Conservation (phyloP, 805 yeast species). For the Schwanniomyces polymorphus region DNA sequence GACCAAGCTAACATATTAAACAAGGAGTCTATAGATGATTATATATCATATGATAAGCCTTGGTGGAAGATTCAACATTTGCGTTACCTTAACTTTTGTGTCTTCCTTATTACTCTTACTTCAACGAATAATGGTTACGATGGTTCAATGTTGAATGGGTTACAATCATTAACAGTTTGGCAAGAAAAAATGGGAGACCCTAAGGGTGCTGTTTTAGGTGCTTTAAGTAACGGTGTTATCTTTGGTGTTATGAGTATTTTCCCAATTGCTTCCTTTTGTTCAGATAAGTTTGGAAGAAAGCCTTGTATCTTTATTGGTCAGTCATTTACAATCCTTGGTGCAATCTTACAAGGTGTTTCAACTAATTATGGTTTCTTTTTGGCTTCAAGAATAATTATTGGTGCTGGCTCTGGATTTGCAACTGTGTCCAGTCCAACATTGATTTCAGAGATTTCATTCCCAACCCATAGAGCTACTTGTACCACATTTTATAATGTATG, state of each 20-base stretch:
- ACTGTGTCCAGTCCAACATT: slow-evolving; percentile 46
- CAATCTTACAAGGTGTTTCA: slow-evolving; percentile 39
- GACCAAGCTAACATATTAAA: background rate
- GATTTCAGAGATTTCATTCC: slow-evolving; percentile 52
- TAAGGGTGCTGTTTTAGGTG: slow-evolving; percentile 39
- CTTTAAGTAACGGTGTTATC: slow-evolving; percentile 39
- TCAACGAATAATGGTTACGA: slow-evolving; percentile 52
- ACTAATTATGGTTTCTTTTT: slow-evolving; percentile 38
- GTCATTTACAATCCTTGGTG: slow-evolving; percentile 27
- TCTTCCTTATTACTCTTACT: slow-evolving; percentile 44
- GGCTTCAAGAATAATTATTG: slow-evolving; percentile 48
- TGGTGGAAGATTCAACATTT: slow-evolving; percentile 25
- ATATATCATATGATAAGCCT: background rate
- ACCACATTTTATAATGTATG: slow-evolving; percentile 49
- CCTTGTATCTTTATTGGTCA: slow-evolving; percentile 22
- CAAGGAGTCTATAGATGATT: background rate
- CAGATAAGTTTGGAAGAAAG: slow-evolving; percentile 46
- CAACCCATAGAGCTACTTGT: slow-evolving; percentile 39
- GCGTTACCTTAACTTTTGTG: slow-evolving; percentile 31
- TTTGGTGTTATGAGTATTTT: slow-evolving; percentile 40
- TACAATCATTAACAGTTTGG: slow-evolving; percentile 48
- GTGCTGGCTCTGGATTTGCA: slow-evolving; percentile 44
- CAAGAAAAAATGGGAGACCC: slow-evolving; percentile 38
- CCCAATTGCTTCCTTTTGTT: slow-evolving; percentile 23
- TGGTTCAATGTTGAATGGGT: slow-evolving; percentile 51